A percentile compares a stretch with the other conserved stretches of the same genome.
These are phyloP conservation scores for Coprinopsis strossmayeri DNA, from an alignment of 768 basidiomycete genomes.

Conservation along the genomic window DNA sequence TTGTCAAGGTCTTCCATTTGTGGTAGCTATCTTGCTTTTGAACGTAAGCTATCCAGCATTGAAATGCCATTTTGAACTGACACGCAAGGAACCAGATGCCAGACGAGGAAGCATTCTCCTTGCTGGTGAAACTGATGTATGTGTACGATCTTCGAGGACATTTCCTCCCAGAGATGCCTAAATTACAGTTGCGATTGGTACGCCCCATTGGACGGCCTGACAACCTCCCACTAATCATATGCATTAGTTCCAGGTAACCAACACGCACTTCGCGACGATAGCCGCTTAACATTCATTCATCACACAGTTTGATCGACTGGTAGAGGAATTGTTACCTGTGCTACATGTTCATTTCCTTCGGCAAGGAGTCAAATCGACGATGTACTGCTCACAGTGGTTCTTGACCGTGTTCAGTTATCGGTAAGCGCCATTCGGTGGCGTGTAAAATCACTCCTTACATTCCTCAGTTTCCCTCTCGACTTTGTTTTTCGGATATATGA, in stretches of 20 bases:
- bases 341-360: constrained; percentile 90
- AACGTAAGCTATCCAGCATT: constrained; percentile 50
- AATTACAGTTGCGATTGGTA: constrained; percentile 85
- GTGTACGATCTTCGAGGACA: constrained; percentile 95
- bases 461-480: constrained; percentile 81
- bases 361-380: constrained; percentile 93
- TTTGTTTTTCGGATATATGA: constrained; percentile 96
- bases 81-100: constrained; percentile 68
- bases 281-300: constrained; percentile 26
- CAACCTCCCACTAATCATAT: not conserved
- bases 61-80: not conserved
- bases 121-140: constrained; percentile 91
- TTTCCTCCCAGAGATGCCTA: constrained; percentile 99
- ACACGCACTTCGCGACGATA: not conserved
- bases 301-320: constrained; percentile 82
- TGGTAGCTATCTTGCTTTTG: constrained; percentile 87
- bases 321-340: constrained; percentile 90
- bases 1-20: constrained; percentile 94
- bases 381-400: constrained; percentile 99
- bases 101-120: constrained; percentile 96
- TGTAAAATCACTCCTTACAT: constrained; percentile 1
- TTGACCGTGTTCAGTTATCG: constrained; percentile 95
- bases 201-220: constrained; percentile 18
- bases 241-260: constrained; percentile 20
- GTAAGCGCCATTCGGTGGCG: constrained; percentile 26